Conservation (phyloP, 495 filamentous ascomycete genomes). For the Cenococcum geophilum region DNA sequence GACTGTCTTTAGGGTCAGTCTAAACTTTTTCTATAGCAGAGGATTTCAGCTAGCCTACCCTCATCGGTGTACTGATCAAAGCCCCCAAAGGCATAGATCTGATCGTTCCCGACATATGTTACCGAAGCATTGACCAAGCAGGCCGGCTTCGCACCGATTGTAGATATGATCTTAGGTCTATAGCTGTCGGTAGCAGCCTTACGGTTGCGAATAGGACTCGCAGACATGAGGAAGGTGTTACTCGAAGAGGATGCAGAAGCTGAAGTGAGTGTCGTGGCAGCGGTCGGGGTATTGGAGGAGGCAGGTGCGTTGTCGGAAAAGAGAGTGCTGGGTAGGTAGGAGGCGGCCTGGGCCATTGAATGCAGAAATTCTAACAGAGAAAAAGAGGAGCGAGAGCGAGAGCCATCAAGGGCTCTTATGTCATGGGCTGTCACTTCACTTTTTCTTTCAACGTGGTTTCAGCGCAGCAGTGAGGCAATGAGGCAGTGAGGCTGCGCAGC, state of each 20-base stretch:
- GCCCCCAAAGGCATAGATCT: constrained; percentile 97
- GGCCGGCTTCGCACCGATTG: constrained; percentile 79
- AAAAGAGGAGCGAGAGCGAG: neutral
- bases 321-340: constrained; percentile 13
- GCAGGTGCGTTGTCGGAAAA: constrained; percentile 16
- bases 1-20: constrained; percentile 46
- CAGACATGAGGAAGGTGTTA: constrained; percentile 80
- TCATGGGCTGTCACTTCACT: neutral
- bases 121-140: constrained; percentile 97
- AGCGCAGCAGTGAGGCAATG: neutral
- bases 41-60: constrained; percentile 41
- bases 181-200: constrained; percentile 57
- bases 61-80: constrained; percentile 99
- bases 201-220: constrained; percentile 61
- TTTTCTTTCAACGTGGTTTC: neutral
- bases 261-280: constrained; percentile 34
- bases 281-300: constrained; percentile 21
- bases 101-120: constrained; percentile 90
- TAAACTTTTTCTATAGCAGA: neutral
- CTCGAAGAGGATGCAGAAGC: constrained; percentile 50
- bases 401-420: neutral
- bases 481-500: constrained; percentile 1
- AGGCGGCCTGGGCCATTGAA: constrained; percentile 21
- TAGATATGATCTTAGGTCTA: constrained; percentile 64
- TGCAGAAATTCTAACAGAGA: neutral